Percentiles rank a stretch among this genome's conserved stretches.
phyloP scores from a whole-genome alignment of 768 basidiomycete species.

The Mycena albidolilacea region DNA sequence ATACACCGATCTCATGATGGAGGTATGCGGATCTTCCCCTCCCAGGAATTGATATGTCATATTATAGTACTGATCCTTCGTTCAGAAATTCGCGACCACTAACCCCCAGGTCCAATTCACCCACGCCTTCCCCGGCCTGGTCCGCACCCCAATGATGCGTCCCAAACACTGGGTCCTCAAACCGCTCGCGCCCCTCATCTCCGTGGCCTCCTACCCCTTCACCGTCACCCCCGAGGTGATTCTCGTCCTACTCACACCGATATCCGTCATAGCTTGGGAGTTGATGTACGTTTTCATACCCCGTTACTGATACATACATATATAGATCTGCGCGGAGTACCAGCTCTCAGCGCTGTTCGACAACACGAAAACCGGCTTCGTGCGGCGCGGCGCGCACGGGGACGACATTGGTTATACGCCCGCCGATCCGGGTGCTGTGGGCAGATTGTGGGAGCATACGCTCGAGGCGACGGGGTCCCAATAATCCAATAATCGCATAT shows the following conservation, averaged over 20 bases:
- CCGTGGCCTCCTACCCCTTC: slow-evolving; percentile 31
- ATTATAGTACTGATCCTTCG: not conserved
- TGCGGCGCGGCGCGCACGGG: slow-evolving; percentile 36
- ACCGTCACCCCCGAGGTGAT: slow-evolving; percentile 37
- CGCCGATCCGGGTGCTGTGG: slow-evolving; percentile 24
- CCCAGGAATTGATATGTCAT: not conserved
- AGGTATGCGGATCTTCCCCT: slow-evolving; percentile 42
- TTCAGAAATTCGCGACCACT: slow-evolving; percentile 50
- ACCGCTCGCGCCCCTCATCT: slow-evolving; percentile 31
- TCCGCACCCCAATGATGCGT: slow-evolving; percentile 49
- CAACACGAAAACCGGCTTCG: slow-evolving; percentile 32
- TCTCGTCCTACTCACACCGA: not conserved
- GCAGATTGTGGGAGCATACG: slow-evolving; percentile 43
- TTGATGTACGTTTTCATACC: not conserved
- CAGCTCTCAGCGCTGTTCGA: slow-evolving; percentile 37
- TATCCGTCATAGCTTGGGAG: not conserved
- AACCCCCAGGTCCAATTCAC: slow-evolving; percentile 53
- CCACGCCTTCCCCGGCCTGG: slow-evolving; percentile 54
- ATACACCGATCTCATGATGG: slow-evolving; percentile 55
- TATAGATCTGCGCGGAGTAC: slow-evolving; percentile 37
- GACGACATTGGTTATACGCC: slow-evolving; percentile 41
- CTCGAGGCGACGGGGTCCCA: slow-evolving; percentile 26
- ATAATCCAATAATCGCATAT: not conserved
- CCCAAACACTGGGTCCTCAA: slow-evolving; percentile 35
- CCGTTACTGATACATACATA: no score